Base-by-base conservation (phyloP, 306 rosid genomes). In the Bauhinia variegata region DNA sequence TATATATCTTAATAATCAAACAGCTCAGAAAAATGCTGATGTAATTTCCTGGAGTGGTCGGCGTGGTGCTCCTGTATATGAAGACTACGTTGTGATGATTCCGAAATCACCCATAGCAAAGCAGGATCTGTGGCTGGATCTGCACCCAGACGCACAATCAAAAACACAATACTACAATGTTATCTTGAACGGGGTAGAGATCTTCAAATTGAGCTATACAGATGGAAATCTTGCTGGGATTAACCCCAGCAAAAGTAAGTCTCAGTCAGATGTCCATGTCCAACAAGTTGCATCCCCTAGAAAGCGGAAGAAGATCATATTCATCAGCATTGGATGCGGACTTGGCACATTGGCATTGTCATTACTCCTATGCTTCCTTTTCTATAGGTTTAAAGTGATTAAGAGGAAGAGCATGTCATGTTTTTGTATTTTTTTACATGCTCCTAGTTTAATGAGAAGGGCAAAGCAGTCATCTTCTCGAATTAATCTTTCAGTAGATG, bases 171-270 rank as follows among this genome's bases (percentile, higher is more conserved):
- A 62, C 10, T 59, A 51, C 28, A 23, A 0, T 64, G 11, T 59
- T 36, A 63, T 13, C 71, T 19, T 81, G 71, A 81, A 81, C 44
- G 85, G 85, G 18, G 82, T 63, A 6, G 85, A 77, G 63, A 38
- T 73, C 23, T 77, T 81, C 14, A 77, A 81, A 42, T 48, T 81
- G 12, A 73, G 74, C 60, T 6, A 1, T 30, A 6, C 4, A 14
- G 76, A 41, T 43, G 68, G 64, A 60, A 69, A 63, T 64, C 71
- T 72, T 6, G 70, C 71, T 12, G 77, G 65, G 30, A 42, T 28
- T 12, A 72, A 72, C 6, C 77, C 71, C 6, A 15, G 14, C 42
- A n/a, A 15, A 8, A 11, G 32, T 15, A 48, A 68, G 11, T 37
- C 13, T 3, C 13, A 11, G 17, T 72, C 74, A 41, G 28, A 15